Evolutionary conservation across 2,329 filamentous ascomycete species (phyloP).

Genomic region (Pleomassaria siparia): DNA sequence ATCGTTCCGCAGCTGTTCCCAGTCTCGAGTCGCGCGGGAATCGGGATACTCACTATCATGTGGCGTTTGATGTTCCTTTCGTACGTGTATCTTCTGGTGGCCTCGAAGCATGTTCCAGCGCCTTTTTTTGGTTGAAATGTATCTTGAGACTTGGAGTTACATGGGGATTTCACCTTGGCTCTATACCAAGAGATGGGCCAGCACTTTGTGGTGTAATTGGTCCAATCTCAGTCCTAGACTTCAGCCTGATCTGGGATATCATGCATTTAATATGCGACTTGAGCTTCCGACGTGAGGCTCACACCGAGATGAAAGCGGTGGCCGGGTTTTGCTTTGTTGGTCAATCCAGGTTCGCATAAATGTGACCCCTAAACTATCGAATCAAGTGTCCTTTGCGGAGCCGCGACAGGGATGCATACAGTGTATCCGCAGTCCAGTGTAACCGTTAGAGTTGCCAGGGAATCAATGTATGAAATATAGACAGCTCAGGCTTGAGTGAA

Average conservation of each 20-base stretch:
- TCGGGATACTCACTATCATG: neutral
- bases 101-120: neutral
- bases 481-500: slow-evolving; percentile 14
- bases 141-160: neutral
- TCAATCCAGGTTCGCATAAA: slow-evolving; percentile 12
- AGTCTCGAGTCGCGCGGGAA: neutral
- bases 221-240: slow-evolving; percentile 2
- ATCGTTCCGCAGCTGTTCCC: neutral
- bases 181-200: slow-evolving; percentile 9
- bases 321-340: slow-evolving; percentile 7
- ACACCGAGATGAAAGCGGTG: slow-evolving; percentile 1
- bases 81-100: neutral
- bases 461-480: slow-evolving; percentile 16
- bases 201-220: slow-evolving; percentile 2
- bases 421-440: slow-evolving; percentile 10
- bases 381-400: slow-evolving; percentile 8
- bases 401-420: slow-evolving; percentile 12
- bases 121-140: neutral
- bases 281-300: slow-evolving; percentile 8
- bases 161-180: slow-evolving; percentile 26
- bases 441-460: slow-evolving; percentile 10
- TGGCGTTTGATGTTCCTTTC: neutral
- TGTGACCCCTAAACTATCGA: slow-evolving; percentile 4
- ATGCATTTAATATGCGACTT: slow-evolving; percentile 10
- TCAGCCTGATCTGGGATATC: slow-evolving; percentile 13